Evolutionary conservation across 176 grass and related monocot species (phyloP).

Genomic region (Juncus effusus): DNA sequence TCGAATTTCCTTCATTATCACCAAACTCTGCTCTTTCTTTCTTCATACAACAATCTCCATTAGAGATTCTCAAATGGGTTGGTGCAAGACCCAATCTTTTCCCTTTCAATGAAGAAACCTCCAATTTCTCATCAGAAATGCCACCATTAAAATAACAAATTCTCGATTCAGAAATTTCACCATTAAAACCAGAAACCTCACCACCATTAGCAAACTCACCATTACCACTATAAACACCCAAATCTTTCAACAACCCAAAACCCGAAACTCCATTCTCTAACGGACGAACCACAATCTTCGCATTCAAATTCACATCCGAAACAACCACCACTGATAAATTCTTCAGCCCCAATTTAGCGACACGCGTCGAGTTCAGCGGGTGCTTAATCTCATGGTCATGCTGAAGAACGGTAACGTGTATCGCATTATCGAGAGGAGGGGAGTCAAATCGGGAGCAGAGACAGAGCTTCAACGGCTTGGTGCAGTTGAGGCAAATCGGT

Average conservation of each 20-base stretch:
- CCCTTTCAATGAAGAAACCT: background rate
- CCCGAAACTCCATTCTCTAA: conserved; percentile 22
- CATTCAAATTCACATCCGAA: conserved; percentile 64
- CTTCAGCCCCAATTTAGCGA: conserved; percentile 70
- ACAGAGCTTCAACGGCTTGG: conserved; percentile 60
- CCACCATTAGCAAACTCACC: background rate
- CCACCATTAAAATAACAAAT: too few species aligned
- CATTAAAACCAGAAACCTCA: background rate
- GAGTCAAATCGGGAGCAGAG: conserved; percentile 65
- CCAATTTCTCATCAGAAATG: background rate
- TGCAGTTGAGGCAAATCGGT: conserved; percentile 53
- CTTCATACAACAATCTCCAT: background rate
- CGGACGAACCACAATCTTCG: conserved; percentile 50
- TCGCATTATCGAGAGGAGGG: conserved; percentile 54
- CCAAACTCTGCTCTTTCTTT: background rate
- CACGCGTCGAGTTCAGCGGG: conserved; percentile 74
- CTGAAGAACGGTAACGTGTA: conserved; percentile 76
- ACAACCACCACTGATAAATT: conserved; percentile 55
- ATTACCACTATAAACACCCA: background rate
- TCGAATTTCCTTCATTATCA: conserved; percentile 13
- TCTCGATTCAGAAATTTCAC: background rate
- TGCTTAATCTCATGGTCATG: conserved; percentile 68
- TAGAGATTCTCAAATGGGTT: background rate
- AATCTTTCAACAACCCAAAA: background rate
- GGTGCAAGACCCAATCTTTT: conserved; percentile 15